Base-by-base conservation (phyloP, 208 protist genomes). In the Acanthamoeba royreba region DNA sequence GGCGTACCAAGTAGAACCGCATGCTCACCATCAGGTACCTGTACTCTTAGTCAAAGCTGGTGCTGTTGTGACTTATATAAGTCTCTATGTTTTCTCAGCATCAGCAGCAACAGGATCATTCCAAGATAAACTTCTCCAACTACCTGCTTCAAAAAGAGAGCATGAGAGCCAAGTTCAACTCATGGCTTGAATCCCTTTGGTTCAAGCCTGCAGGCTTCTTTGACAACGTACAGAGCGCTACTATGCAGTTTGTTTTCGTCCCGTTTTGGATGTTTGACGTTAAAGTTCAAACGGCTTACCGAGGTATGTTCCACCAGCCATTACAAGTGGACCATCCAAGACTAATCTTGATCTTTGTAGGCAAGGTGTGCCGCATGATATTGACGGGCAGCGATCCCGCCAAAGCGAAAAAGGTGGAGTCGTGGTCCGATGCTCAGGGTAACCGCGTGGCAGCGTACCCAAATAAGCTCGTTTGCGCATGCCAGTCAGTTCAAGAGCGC, bases 261-360 rank as follows among this genome's bases (percentile, higher is more conserved):
- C 79, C 79, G 5, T 88, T 61, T n/a, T 88, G 79, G 79, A 88
- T 88, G 47, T 88, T 88, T 38, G 79, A 88, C 79, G 79, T 88
- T 22, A 53, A 88, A 15, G 79, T 88, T 38, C 47, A 88, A 31
- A 88, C 79, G 13, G 4, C 49, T 47, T 88, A 88, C 79, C 49
- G 28, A 31, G 79, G 79, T 88, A 53, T 33, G 9, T 15, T n/a
- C 4, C 46, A 3, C n/a, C 77, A 55, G 35, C 63, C 4, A 77
- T 15, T 45, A 4, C 13, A 4, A 42, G 7, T 42, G 8, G 13
- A 8, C 5, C 33, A 11, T 83, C 33, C 9, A n/a, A 13, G 33
- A n/a, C 33, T 28, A n/a, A 40, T 40, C 33, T 40, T 74, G 63
- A 40, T 74, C 33, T 43, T 25, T 11, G 33, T 28, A 88, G 79